Conservation (phyloP, 78 protist genomes). For the Planoprotostelium fungivorum region DNA sequence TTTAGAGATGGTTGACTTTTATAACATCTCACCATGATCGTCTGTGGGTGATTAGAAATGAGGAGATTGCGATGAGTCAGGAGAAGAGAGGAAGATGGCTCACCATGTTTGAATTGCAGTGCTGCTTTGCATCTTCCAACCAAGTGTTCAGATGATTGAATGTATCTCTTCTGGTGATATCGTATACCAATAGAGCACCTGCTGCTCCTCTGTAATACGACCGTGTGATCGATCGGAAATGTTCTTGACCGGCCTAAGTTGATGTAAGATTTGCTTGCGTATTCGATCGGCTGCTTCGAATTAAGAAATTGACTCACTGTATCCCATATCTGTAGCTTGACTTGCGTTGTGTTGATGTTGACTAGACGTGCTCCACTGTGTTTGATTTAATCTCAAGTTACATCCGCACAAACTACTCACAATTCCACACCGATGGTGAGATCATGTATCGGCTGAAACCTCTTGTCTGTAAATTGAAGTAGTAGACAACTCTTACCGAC, state of each 20-base stretch:
- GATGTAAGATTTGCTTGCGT: slow-evolving; percentile 8
- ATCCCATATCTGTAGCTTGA: slow-evolving; percentile 98
- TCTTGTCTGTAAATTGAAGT: slow-evolving; percentile 94
- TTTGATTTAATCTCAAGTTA: slow-evolving; percentile 80
- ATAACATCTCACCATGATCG: not conserved
- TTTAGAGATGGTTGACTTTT: not conserved
- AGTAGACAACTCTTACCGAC: slow-evolving; percentile 96
- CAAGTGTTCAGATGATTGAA: slow-evolving; percentile 84
- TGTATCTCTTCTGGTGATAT: slow-evolving; percentile 81
- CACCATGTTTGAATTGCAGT: slow-evolving; percentile 70
- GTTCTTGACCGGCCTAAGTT: slow-evolving; percentile 88
- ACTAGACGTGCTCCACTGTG: slow-evolving; percentile 41
- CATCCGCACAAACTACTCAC: not conserved
- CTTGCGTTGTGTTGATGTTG: slow-evolving; percentile 66
- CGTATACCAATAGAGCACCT: slow-evolving; percentile 51
- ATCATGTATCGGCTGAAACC: slow-evolving; percentile 93
- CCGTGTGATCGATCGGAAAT: slow-evolving; percentile 95
- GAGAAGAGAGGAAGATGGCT: too few species aligned
- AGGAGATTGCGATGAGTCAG: not conserved
- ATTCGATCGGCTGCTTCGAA: too few species aligned
- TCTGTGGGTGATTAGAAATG: not conserved
- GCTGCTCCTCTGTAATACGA: slow-evolving; percentile 96
- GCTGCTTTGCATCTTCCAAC: slow-evolving; percentile 71
- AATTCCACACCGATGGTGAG: slow-evolving; percentile 98
- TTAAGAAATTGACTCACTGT: not conserved